Base-by-base conservation (phyloP, 805 yeast species). In the Vanderwaltozyma yarrowii region DNA sequence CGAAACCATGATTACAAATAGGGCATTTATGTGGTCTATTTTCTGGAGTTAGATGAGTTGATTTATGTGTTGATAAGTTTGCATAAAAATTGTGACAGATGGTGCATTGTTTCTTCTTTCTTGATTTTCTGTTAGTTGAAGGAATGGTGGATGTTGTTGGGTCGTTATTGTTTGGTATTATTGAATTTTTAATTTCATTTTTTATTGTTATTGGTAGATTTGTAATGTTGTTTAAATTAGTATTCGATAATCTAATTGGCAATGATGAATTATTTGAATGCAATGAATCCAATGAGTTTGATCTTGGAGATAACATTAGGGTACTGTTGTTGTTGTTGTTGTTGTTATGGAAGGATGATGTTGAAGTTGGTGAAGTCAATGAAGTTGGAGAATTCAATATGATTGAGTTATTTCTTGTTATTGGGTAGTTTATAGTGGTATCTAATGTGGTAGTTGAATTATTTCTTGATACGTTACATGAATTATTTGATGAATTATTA, bases 1-100 rank as follows among this genome's bases (percentile, higher is more conserved):
- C 84, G 62, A 87, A 87, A 2, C 95, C 94, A 42, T 95, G 74
- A 30, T 73, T 68, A 58, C 96, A 87, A 25, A 77, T 73, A 30
- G 73, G 67, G 60, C 96, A 87, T 32, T 76, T 66, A 54, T 79
- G 89, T 0, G 94, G 95, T 42, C 94, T 70, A 13, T 76, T 68
- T 16, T 77, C 73, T 10, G 80, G 83, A 38, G 77, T 76, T 35
- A 79, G 59, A 56, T 83, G 95, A 14, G 86, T 81, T 1, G 87
- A 74, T 56, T 76, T 76, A 60, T 83, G 95, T 6, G 95, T 85
- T 19, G 89, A 84, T 48, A 86, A 65, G 54, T 86, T 87, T 39
- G 85, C 74, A 58, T 80, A 87, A 52, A 65, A 77, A 39, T 74
- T 66, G 45, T 67, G 69, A 54, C 92, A 81, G 38, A 74, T 75